Base-by-base conservation (phyloP, 2,329 filamentous ascomycete species). In the Colletotrichum eremochloae region DNA sequence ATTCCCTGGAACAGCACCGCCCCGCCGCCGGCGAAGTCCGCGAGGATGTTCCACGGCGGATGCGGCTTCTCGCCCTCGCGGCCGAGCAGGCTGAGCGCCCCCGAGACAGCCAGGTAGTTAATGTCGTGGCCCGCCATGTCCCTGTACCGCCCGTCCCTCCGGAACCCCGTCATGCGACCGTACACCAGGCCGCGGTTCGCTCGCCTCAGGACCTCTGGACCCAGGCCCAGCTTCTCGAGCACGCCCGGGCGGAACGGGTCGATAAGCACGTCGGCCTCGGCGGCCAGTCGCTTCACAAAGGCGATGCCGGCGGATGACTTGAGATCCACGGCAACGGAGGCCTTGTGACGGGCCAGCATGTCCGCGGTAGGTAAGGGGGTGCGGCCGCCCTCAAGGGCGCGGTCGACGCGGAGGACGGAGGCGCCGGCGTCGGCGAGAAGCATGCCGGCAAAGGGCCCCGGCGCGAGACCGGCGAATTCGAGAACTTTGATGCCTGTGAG, bases 111-210 rank as follows among this genome's bases (percentile, higher is more conserved):
- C 53, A 98, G 92, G 82, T 98, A 98, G 80, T 98, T 98, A 81
- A 98, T 97, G 80, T 98, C 95, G 80, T 98, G 95, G 56, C 95
- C 95, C 0, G 95, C 95, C 95, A 97, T 98, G 77, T 88, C 84
- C 60, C 89, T 89, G 82, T 97, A 98, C 77, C 90, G 92, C 0
- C 95, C 96, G 82, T 97, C 94, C 50, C 95, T 87, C 15, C 96
- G 88, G 81, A 98, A 98, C 0, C 96, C 96, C 2, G 95, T 96
- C 89, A 98, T 92, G 52, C 96, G 91, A 9, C 89, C 94, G 68
- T 97, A 91, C 66, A 98, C 90, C 2, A 98, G 84, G 0, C 91
- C 86, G 14, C 92, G 92, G 81, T 98, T 97, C 24, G 88, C 79
- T 33, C 82, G 84, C 38, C 90, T 84, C 9, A 98, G 86, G 1